These are phyloP conservation scores for Aegilops sharonensis DNA, from an alignment of 176 grass and related monocot genomes.

Conservation along the genomic window DNA sequence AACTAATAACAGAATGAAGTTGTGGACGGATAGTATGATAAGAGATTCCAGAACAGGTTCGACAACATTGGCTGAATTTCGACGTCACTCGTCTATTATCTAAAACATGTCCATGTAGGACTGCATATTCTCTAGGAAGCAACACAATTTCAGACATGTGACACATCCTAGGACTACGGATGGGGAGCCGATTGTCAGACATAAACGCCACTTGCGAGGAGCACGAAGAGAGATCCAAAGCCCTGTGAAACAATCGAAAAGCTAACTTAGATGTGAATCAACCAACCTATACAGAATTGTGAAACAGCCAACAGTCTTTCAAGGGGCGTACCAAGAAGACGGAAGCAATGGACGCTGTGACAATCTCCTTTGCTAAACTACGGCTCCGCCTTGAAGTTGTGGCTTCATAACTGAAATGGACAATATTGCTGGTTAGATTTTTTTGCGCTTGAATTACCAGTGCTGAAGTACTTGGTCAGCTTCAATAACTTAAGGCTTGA, in stretches of 20 bases:
- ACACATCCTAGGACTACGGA: no score
- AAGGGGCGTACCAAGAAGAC: slow-evolving; percentile 56
- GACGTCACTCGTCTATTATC: no score
- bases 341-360: slow-evolving; percentile 57
- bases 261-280: slow-evolving; percentile 7
- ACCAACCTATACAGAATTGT: neutral
- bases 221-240: slow-evolving; percentile 91
- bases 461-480: neutral
- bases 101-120: no score
- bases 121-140: no score
- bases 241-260: slow-evolving; percentile 41
- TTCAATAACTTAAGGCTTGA: neutral
- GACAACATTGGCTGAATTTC: no score
- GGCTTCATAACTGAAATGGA: slow-evolving; percentile 82
- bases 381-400: slow-evolving; percentile 75
- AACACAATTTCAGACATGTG: no score
- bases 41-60: no score
- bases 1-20: no score
- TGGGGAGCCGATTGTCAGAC: slow-evolving; percentile 44
- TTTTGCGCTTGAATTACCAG: neutral
- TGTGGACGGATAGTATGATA: no score
- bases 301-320: neutral
- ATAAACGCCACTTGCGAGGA: slow-evolving; percentile 88
- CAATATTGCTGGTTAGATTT: neutral
- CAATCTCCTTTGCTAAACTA: slow-evolving; percentile 76